A percentile compares a stretch with the other conserved stretches of the same genome.
phyloP scores from a whole-genome alignment of 495 filamentous ascomycete genomes.

The Durotheca rogersii region DNA sequence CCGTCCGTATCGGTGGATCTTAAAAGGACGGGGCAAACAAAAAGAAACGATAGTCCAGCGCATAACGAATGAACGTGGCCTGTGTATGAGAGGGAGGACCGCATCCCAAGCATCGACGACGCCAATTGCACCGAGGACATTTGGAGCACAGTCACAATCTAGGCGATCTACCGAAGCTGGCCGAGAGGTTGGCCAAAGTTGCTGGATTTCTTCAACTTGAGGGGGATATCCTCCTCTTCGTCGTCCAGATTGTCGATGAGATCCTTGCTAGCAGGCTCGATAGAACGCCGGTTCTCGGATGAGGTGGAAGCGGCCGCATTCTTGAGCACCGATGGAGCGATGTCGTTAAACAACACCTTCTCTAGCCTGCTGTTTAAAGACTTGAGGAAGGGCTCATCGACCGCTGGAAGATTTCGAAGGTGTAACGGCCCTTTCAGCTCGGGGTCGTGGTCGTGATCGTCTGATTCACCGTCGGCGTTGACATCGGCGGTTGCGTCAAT shows the following conservation, averaged over 20 bases:
- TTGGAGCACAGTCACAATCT: neutral
- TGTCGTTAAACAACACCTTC: conserved; percentile 37
- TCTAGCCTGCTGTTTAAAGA: conserved; percentile 46
- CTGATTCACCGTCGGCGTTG: conserved; percentile 16
- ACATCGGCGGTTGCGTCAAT: neutral
- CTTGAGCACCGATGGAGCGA: conserved; percentile 43
- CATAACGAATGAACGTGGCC: conserved; percentile 13
- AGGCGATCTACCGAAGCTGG: conserved; percentile 16
- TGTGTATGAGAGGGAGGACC: neutral
- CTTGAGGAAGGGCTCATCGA: conserved; percentile 50
- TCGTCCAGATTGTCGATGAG: conserved; percentile 23
- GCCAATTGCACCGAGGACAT: neutral
- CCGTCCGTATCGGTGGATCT: conserved; percentile 2
- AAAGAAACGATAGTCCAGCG: conserved; percentile 1
- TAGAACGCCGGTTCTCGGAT: neutral
- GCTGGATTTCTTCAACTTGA: conserved; percentile 58
- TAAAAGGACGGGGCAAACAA: neutral
- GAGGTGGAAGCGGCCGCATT: conserved; percentile 5
- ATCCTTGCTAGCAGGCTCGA: conserved; percentile 6
- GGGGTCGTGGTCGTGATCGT: conserved; percentile 40
- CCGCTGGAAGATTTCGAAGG: conserved; percentile 47
- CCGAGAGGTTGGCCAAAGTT: conserved; percentile 57
- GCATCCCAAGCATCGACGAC: too few relatives aligned
- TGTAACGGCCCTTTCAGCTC: conserved; percentile 46
- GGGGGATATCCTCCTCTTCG: conserved; percentile 54